Evolutionary conservation across 495 filamentous ascomycete species (phyloP).

Genomic region (Annulohypoxylon maeteangense): DNA sequence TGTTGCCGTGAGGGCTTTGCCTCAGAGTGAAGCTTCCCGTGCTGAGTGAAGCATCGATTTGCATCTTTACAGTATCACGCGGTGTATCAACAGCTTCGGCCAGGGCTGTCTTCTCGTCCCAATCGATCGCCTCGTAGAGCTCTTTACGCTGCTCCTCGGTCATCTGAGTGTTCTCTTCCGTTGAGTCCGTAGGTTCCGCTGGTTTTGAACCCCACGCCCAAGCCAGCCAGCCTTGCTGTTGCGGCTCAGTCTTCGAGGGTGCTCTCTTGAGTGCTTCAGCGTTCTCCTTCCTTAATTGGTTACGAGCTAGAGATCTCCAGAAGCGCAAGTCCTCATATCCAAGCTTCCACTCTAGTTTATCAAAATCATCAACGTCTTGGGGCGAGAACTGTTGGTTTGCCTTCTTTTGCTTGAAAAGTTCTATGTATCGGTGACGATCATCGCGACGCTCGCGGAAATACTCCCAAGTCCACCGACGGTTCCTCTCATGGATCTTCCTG

Average conservation of each 20-base stretch:
- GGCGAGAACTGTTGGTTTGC: constrained; percentile 76
- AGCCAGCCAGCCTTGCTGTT: constrained; percentile 81
- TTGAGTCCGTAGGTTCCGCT: constrained; percentile 59
- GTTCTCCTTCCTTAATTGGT: constrained; percentile 94
- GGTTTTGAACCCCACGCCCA: constrained; percentile 90
- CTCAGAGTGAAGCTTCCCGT: constrained; percentile 95
- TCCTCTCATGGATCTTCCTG: constrained; percentile 92
- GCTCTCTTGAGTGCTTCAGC: constrained; percentile 72
- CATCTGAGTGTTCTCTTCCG: constrained; percentile 81
- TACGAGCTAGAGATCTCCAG: constrained; percentile 93
- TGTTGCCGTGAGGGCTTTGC: constrained; percentile 82
- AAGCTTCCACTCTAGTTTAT: constrained; percentile 84
- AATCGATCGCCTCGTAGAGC: constrained; percentile 96
- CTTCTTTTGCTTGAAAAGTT: constrained; percentile 93
- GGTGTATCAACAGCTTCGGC: constrained; percentile 88
- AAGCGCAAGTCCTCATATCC: constrained; percentile 97
- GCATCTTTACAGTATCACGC: constrained; percentile 88
- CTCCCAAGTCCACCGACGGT: constrained; percentile 90
- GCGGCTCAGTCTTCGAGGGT: constrained; percentile 56
- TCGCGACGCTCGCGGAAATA: constrained; percentile 93
- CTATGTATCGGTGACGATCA: constrained; percentile 87
- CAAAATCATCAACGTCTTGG: constrained; percentile 75
- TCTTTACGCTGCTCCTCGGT: constrained; percentile 96
- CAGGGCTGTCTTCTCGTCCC: constrained; percentile 94
- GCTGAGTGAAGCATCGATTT: constrained; percentile 86